Percentiles rank a stretch among this genome's conserved stretches.
Conservation (phyloP, 2,329 filamentous ascomycete species). For the Pezicula carpinea region DNA sequence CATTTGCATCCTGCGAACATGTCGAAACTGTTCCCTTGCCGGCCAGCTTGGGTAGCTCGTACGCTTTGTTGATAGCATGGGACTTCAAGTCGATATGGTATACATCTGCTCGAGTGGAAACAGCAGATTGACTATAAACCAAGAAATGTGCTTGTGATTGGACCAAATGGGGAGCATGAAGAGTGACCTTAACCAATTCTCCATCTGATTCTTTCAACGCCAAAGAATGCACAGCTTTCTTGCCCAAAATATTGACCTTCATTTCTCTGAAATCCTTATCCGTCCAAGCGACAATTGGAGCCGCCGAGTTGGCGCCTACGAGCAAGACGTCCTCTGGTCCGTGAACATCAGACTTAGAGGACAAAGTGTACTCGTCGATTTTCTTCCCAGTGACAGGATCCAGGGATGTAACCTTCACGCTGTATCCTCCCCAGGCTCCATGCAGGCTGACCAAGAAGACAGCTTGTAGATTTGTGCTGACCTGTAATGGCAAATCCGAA, state of each 20-base stretch:
- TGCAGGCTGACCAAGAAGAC: slow-evolving; percentile 77
- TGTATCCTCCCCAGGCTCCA: slow-evolving; percentile 63
- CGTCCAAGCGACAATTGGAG: slow-evolving; percentile 72
- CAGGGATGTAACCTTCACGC: slow-evolving; percentile 69
- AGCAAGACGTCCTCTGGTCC: slow-evolving; percentile 62
- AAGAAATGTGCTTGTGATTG: slow-evolving; percentile 79
- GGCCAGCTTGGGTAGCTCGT: slow-evolving; percentile 67
- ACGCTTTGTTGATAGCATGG: slow-evolving; percentile 64
- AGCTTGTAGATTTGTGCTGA: slow-evolving; percentile 64
- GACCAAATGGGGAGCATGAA: slow-evolving; percentile 70
- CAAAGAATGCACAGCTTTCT: slow-evolving; percentile 49
- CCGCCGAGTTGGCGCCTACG: slow-evolving; percentile 70
- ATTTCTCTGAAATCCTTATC: slow-evolving; percentile 58
- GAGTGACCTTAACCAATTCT: slow-evolving; percentile 49
- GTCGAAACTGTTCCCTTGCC: slow-evolving; percentile 74
- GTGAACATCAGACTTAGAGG: slow-evolving; percentile 69
- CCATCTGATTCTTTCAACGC: slow-evolving; percentile 42
- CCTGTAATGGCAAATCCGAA: slow-evolving; percentile 68
- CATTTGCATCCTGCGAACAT: slow-evolving; percentile 72
- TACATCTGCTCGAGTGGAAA: slow-evolving; percentile 76
- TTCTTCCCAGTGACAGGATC: slow-evolving; percentile 70
- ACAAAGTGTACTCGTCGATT: slow-evolving; percentile 65
- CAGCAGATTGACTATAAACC: slow-evolving; percentile 69
- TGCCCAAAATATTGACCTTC: slow-evolving; percentile 66
- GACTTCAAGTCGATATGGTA: slow-evolving; percentile 71